Conservation (phyloP, 1,284 basidiomycete genomes). For the Calocybe gambosa region DNA sequence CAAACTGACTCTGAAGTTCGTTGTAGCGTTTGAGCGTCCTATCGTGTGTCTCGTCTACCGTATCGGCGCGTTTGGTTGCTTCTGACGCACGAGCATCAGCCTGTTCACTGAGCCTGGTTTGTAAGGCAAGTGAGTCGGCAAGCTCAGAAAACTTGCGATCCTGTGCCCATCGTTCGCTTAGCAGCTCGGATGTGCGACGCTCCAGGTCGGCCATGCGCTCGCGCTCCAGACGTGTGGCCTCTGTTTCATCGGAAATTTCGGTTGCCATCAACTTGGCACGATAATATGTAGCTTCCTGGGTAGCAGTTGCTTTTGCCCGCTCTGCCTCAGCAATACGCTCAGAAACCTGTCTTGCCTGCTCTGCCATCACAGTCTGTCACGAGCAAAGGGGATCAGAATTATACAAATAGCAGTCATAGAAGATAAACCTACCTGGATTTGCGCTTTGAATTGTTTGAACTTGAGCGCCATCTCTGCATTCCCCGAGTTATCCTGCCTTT, state of each 20-base stretch:
- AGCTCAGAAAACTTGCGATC: constrained; percentile 72
- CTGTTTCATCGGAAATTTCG: constrained; percentile 65
- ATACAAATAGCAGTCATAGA: constrained; percentile 1
- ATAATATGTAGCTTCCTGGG: constrained; percentile 95
- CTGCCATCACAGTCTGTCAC: constrained; percentile 58
- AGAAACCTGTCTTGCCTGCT: constrained; percentile 73
- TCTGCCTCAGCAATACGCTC: constrained; percentile 81
- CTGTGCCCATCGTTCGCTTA: constrained; percentile 62
- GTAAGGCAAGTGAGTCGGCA: constrained; percentile 65
- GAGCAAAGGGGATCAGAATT: background rate
- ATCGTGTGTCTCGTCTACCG: constrained; percentile 76
- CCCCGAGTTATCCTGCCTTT: constrained; percentile 24
- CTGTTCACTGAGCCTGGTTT: constrained; percentile 74
- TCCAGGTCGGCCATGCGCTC: constrained; percentile 82
- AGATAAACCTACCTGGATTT: constrained; percentile 67
- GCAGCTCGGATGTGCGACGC: constrained; percentile 61
- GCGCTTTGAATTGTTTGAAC: constrained; percentile 87
- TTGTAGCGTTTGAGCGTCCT: constrained; percentile 65
- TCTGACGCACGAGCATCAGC: constrained; percentile 81
- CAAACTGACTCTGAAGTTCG: constrained; percentile 65
- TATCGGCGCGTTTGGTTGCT: constrained; percentile 75
- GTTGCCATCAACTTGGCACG: constrained; percentile 88
- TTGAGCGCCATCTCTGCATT: constrained; percentile 72
- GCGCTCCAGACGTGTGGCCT: constrained; percentile 70
- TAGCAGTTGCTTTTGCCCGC: constrained; percentile 69